Percentiles rank a stretch among this genome's conserved stretches.
Conservation (phyloP, 1,284 basidiomycete genomes). For the Ceratobasidium sp. region DNA sequence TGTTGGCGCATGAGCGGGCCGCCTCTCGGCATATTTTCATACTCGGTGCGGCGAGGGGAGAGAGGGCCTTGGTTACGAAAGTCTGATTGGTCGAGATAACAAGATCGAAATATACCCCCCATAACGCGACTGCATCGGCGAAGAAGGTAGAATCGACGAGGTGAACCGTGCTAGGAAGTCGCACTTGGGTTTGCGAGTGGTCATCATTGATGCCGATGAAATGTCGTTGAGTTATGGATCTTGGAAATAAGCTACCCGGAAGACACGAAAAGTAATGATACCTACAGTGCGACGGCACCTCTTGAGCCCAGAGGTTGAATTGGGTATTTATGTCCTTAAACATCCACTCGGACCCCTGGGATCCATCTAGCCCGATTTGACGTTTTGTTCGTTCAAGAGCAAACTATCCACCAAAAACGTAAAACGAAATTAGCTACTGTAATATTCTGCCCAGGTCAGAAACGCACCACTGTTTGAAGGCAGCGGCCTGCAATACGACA, state of each 20-base stretch:
- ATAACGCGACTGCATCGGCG: background rate
- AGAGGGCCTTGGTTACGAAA: background rate
- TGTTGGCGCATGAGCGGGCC: background rate
- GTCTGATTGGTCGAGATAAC: background rate
- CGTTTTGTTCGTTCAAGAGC: background rate
- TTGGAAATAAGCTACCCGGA: background rate
- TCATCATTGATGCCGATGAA: background rate
- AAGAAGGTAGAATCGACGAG: background rate
- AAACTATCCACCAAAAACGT: background rate
- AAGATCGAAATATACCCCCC: background rate
- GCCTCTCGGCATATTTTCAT: background rate
- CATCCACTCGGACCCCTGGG: slow-evolving; percentile 3
- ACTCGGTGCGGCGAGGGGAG: background rate
- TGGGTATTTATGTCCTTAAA: background rate
- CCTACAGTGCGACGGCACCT: background rate
- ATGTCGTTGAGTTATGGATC: background rate
- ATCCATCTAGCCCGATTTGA: background rate
- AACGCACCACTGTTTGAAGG: slow-evolving; percentile 6
- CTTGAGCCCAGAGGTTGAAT: background rate
- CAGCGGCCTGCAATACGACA: background rate
- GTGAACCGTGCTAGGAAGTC: background rate
- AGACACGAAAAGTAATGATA: background rate
- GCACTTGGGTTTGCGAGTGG: background rate
- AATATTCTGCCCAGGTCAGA: background rate
- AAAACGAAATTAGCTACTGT: background rate